Evolutionary conservation across 306 rosid genomes (phyloP), one percentile per base, ranked within the genome.

Genomic region (Rubus parviflorus): DNA sequence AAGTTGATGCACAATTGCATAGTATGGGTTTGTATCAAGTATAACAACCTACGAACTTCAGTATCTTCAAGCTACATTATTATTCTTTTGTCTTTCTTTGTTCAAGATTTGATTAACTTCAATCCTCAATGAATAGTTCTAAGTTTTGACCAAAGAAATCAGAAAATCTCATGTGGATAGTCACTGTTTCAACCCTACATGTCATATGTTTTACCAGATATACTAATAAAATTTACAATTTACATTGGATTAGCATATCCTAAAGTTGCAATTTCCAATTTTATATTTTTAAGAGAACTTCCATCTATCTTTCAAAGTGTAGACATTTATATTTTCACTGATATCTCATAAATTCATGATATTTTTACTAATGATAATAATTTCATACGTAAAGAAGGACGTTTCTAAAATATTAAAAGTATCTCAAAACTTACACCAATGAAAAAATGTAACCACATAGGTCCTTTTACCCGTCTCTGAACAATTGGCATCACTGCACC

Each of bases 361-460:
- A 30, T 30, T 30, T 30, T 1, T 30, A 30, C 35, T 30, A 30
- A 30, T 30, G 35, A 30, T 30, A 2, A 30, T 30, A 30, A 30
- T 20, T 56, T 20, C 16, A 4, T 57, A 22, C 5, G 19, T 0
- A 6, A 56, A 64, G 53, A 10, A 46, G 30, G 10, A 35, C 30
- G 7, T 60, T 43, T 23, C 1, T 14, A 3, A 53, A 13, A 8
- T 37, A 41, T 35, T n/a, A 67, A 79, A 53, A 80, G 78, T 54
- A 79, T 22, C 10, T 48, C 62, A 80, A 80, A 80, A 74, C 97
- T 88, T 90, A 94, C 97, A 38, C 97, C 98, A 75, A 92, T 48
- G 68, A 94, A 87, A 84, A 92, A 94, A 85, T 94, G 98, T 83
- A 94, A 63, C 97, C 96, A 94, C 96, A 94, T 94, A 7, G 97